These are phyloP conservation scores for Papiliotrema flavescens DNA, from an alignment of 1,284 basidiomycete genomes.

Conservation along the genomic window DNA sequence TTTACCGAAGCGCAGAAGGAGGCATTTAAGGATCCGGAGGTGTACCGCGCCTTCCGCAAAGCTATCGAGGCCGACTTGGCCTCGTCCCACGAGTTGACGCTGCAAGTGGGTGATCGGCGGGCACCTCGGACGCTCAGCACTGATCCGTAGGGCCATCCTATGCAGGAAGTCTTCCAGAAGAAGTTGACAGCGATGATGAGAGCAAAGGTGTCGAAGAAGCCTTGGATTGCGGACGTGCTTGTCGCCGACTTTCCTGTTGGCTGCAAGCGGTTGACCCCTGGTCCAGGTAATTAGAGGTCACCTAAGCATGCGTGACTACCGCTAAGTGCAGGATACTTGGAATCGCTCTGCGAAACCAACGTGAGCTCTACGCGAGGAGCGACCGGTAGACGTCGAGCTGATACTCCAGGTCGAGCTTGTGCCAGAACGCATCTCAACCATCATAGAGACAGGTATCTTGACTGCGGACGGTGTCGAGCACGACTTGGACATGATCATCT, in stretches of 20 bases:
- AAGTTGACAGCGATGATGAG: background rate
- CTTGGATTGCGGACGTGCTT: background rate
- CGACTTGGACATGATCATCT: constrained; percentile 60
- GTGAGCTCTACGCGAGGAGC: no score
- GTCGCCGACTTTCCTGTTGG: background rate
- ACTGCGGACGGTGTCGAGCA: constrained; percentile 56
- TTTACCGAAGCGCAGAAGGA: background rate
- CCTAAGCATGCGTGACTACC: background rate
- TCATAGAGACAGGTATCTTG: constrained; percentile 58
- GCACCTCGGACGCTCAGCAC: no score
- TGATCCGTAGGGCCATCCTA: background rate
- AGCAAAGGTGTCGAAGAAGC: background rate
- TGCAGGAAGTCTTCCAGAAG: background rate
- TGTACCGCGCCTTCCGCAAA: background rate
- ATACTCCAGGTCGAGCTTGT: background rate
- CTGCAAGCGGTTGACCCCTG: background rate
- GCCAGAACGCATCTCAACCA: constrained; percentile 45
- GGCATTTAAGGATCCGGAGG: background rate
- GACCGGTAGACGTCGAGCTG: no score
- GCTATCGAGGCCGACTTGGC: background rate
- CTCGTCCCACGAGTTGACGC: background rate
- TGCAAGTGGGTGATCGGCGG: background rate
- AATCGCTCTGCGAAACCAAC: background rate
- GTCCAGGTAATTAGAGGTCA: background rate
- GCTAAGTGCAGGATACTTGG: background rate